Evolutionary conservation across 768 basidiomycete species (phyloP), one percentile per base, ranked within the genome.

Genomic region (Collybia nuda): DNA sequence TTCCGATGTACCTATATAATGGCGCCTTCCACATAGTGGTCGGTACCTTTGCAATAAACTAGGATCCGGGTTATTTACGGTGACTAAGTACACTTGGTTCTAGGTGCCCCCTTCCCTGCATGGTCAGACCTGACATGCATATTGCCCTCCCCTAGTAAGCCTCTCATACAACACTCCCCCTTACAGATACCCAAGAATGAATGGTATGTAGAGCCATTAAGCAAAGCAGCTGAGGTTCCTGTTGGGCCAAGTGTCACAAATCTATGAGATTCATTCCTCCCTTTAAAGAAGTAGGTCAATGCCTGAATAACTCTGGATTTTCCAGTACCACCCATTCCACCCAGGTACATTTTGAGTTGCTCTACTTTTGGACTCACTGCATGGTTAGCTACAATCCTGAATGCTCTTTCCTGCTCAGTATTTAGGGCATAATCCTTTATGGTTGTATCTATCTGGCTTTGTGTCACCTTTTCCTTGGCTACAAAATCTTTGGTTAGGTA

Each of bases 141-240:
- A n/a, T n/a, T n/a, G n/a, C n/a, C n/a, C n/a, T n/a, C n/a, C n/a
- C n/a, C n/a, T n/a, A n/a, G n/a, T n/a, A n/a, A n/a, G n/a, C n/a
- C n/a, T n/a, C n/a, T n/a, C n/a, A n/a, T n/a, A n/a, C n/a, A n/a
- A n/a, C n/a, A n/a, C n/a, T n/a, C n/a, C n/a, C n/a, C n/a, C n/a
- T n/a, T n/a, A n/a, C n/a, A n/a, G n/a, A 72, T 56, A 7, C 69
- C 62, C 19, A 73, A 53, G 2, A 64, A 50, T 1, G 56, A 69
- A 42, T 73, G 72, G 40, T 67, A 69, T 2, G 72, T 74, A 0
- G 62, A 65, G 0, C 70, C 69, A 19, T 53, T 55, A 0, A 73
- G 17, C 0, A 66, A 36, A 0, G 62, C 65, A 3, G 71, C 69
- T 0, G 67, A 58, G 6, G 62, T 50, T 0, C 69, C 69, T 14